Percentiles rank a stretch among this genome's conserved stretches.
Conservation (phyloP, 192 early-diverging fungal species). For the Coemansia erecta region DNA sequence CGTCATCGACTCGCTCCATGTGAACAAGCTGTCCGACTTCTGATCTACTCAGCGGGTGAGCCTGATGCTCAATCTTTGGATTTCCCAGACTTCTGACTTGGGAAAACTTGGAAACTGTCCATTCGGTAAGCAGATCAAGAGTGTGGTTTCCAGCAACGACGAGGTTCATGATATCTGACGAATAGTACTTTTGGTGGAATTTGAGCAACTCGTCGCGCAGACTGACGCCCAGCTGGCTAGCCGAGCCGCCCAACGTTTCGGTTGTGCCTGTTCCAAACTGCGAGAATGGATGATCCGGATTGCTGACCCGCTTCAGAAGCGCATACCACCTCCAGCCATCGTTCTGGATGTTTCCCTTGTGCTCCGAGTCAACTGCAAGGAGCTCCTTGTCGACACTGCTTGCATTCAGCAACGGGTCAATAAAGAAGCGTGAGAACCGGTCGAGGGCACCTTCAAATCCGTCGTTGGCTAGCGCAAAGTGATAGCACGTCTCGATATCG, state of each 20-base stretch:
- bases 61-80: slow-evolving; percentile 53
- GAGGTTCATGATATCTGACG: slow-evolving; percentile 89
- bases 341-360: slow-evolving; percentile 76
- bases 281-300: slow-evolving; percentile 71
- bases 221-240: slow-evolving; percentile 58
- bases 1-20: slow-evolving; percentile 59
- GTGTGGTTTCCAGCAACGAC: slow-evolving; percentile 81
- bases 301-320: slow-evolving; percentile 7
- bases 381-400: slow-evolving; percentile 82
- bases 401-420: slow-evolving; percentile 77
- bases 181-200: slow-evolving; percentile 84
- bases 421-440: slow-evolving; percentile 88
- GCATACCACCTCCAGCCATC: slow-evolving; percentile 58
- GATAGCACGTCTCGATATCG: slow-evolving; percentile 23
- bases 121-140: slow-evolving; percentile 65
- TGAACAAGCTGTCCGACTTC: slow-evolving; percentile 67
- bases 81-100: slow-evolving; percentile 68
- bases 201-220: slow-evolving; percentile 76
- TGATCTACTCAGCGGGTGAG: slow-evolving; percentile 62
- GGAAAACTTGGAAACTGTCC: slow-evolving; percentile 79
- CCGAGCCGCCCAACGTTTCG: slow-evolving; percentile 65
- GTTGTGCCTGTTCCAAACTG: slow-evolving; percentile 84
- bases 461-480: slow-evolving; percentile 31
- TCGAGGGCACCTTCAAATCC: slow-evolving; percentile 60
- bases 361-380: slow-evolving; percentile 89